phyloP scores from a whole-genome alignment of 2,329 filamentous ascomycete genomes.

The Colletotrichum somersetense region DNA sequence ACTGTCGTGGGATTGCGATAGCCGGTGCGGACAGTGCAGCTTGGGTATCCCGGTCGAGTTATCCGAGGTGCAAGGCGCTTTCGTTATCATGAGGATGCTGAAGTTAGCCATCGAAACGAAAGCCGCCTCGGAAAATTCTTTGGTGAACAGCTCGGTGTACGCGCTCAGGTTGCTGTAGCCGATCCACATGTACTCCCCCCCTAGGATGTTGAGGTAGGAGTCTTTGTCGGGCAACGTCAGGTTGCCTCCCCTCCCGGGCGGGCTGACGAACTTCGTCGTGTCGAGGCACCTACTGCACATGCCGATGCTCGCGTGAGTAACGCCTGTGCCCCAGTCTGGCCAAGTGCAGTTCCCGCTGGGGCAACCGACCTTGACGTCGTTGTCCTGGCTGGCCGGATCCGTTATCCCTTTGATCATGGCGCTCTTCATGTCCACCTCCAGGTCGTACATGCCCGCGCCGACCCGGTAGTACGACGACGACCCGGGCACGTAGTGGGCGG shows the following conservation, averaged over 20 bases:
- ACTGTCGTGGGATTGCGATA: slow-evolving; percentile 1
- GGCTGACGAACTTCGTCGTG: slow-evolving; percentile 30
- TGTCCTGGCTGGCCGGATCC: slow-evolving; percentile 45
- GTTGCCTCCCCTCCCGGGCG: slow-evolving; percentile 3
- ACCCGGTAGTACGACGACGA: slow-evolving; percentile 43
- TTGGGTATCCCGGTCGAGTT: slow-evolving; percentile 1
- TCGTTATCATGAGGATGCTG: slow-evolving; percentile 24
- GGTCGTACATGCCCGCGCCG: slow-evolving; percentile 44
- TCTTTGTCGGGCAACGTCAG: slow-evolving; percentile 26
- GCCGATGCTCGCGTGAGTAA: slow-evolving; percentile 33
- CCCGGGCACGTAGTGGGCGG: slow-evolving; percentile 37
- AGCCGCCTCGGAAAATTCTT: slow-evolving; percentile 11
- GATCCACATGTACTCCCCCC: slow-evolving; percentile 31
- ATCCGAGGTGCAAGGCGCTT: slow-evolving; percentile 16
- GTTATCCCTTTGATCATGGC: slow-evolving; percentile 49
- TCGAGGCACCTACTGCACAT: slow-evolving; percentile 35
- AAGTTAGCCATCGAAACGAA: slow-evolving; percentile 31
- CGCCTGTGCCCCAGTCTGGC: slow-evolving; percentile 32
- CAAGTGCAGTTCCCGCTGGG: slow-evolving; percentile 32
- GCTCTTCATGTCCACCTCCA: slow-evolving; percentile 49
- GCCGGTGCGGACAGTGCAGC: slow-evolving; percentile 23
- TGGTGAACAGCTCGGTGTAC: slow-evolving; percentile 10
- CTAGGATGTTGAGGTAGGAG: slow-evolving; percentile 24
- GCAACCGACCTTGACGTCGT: slow-evolving; percentile 23
- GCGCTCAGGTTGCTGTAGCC: slow-evolving; percentile 33